Evolutionary conservation across 2,329 filamentous ascomycete species (phyloP), one percentile per base, ranked within the genome.

Genomic region (Aplosporella prunicola): DNA sequence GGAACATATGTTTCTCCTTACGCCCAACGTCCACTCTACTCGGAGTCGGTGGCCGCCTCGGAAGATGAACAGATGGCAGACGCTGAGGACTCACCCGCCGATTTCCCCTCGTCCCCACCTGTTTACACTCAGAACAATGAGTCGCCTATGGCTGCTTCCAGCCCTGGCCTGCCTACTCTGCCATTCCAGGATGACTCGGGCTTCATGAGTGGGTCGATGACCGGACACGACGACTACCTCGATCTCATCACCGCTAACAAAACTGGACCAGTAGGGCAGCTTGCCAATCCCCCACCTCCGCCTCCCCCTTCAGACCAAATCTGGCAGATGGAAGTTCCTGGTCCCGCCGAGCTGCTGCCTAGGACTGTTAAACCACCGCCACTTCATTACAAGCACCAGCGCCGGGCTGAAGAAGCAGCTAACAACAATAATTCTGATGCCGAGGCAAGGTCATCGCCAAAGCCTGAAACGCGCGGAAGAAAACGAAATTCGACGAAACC

Each of bases 31-130:
- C 46, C 46, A 23, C 35, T 46, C 8, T 58, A 57, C 20, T 67
- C 64, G 3, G 66, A 69, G 41, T 56, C 55, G 31, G 57, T 60
- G 9, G 47, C 57, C 22, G 66, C 63, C 36, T 60, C 62, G 5
- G 67, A 69, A 42, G 64, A 67, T 18, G 64, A 61, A 37, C 69
- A 68, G 37, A 69, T 68, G 33, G 63, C 63, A 39, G 65, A 64
- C 41, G 60, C 66, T 7, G 67, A 68, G 29, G 68, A 81, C 39
- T 93, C 86, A 35, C 82, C 86, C 4, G 78, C 77, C 32, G 83
- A 85, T 37, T 85, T 96, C 48, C 82, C 82, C 2, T 96, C 91
- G 0, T 96, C 89, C 3, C 89, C 89, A 10, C 91, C 91, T 1
- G 70, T 93, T 1, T 77, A 87, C 44, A 45, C 51, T 6, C 49